Evolutionary conservation across 192 early-diverging fungal genomes (phyloP).

Genomic region (Entomortierella lignicola): DNA sequence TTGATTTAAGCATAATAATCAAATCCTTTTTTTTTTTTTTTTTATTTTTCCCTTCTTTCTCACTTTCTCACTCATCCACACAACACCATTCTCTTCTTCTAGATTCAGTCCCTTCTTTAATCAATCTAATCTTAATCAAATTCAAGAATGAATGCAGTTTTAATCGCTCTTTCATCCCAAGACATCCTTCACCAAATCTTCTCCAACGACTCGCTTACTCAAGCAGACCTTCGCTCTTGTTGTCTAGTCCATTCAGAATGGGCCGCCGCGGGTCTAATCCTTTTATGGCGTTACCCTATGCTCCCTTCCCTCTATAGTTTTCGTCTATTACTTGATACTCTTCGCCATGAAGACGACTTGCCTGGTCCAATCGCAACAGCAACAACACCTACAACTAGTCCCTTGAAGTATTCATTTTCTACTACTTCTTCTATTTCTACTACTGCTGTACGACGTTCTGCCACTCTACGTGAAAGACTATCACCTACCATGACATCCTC

Average conservation of each 20-base stretch:
- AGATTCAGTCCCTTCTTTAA: no score
- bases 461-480: constrained; percentile 13
- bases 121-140: neutral
- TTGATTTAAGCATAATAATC: no score
- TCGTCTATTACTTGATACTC: constrained; percentile 35
- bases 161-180: constrained; percentile 28
- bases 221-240: constrained; percentile 28
- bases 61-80: neutral
- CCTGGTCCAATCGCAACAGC: constrained; percentile 9
- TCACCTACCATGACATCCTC: no score
- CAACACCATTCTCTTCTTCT: neutral
- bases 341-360: constrained; percentile 37
- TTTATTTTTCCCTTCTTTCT: neutral
- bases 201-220: constrained; percentile 15
- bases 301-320: constrained; percentile 29
- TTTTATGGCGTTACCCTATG: constrained; percentile 33
- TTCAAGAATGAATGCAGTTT: constrained; percentile 18
- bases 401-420: no score
- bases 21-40: neutral
- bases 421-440: no score
- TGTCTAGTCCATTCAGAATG: constrained; percentile 52
- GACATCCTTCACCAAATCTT: constrained; percentile 50
- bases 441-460: constrained; percentile 7
- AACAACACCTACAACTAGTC: no score
- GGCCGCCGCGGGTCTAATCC: constrained; percentile 34